These are phyloP conservation scores for Ascochyta clinopodiicola DNA, from an alignment of 2,329 filamentous ascomycete genomes.

Conservation along the genomic window DNA sequence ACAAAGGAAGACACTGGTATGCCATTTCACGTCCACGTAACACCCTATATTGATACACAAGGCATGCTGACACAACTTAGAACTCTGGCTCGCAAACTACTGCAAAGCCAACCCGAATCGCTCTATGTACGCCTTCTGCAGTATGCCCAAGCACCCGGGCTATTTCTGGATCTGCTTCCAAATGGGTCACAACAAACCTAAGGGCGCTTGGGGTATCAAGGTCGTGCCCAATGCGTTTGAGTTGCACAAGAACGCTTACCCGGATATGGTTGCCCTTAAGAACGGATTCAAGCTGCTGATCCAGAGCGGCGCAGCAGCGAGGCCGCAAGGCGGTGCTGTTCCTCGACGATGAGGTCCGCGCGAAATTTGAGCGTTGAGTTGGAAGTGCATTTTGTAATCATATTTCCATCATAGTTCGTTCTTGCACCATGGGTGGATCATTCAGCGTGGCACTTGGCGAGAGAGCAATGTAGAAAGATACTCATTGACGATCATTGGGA, in stretches of 20 bases:
- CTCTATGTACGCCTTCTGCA: constrained; percentile 93
- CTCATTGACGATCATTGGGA: neutral
- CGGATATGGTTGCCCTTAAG: constrained; percentile 92
- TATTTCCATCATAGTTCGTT: constrained; percentile 5
- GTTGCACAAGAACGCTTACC: constrained; percentile 85
- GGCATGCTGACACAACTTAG: constrained; percentile 55
- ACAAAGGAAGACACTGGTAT: constrained; percentile 84
- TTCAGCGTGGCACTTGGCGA: neutral
- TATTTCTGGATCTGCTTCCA: constrained; percentile 99
- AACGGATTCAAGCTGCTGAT: constrained; percentile 96
- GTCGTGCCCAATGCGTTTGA: constrained; percentile 94
- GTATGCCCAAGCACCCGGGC: constrained; percentile 87
- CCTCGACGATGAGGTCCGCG: neutral
- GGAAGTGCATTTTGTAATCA: constrained; percentile 13
- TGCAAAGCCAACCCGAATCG: constrained; percentile 94
- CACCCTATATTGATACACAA: neutral
- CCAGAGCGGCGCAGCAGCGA: constrained; percentile 12
- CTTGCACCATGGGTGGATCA: neutral
- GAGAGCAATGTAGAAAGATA: neutral
- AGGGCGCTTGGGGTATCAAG: constrained; percentile 84
- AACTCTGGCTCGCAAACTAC: constrained; percentile 95
- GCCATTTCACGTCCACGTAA: constrained; percentile 42
- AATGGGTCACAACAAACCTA: constrained; percentile 74
- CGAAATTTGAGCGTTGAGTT: neutral
- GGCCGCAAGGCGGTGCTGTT: constrained; percentile 4